phyloP scores from a whole-genome alignment of 169 alveolate genomes.

The Miamiensis avidus region DNA sequence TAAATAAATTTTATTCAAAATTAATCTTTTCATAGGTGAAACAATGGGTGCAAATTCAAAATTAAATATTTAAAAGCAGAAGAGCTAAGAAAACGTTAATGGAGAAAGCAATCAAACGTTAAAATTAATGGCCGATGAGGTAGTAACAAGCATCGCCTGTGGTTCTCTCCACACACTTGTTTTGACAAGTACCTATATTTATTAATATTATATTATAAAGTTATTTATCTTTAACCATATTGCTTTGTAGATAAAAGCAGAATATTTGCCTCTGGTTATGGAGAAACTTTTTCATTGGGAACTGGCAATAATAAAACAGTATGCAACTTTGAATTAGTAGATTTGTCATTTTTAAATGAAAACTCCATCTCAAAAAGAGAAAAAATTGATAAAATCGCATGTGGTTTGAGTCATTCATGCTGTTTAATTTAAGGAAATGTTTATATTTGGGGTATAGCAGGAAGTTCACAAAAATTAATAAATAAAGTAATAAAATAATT shows the following conservation, averaged over 20 bases:
- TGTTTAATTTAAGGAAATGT: slow-evolving; percentile 61
- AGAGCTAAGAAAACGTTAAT: too few species aligned
- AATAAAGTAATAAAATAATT: slow-evolving; percentile 18
- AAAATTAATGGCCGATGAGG: slow-evolving; percentile 53
- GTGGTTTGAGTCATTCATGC: slow-evolving; percentile 71
- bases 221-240: not conserved
- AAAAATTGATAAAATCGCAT: slow-evolving; percentile 58
- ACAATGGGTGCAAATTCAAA: too few species aligned
- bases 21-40: too few species aligned
- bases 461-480: slow-evolving; percentile 9
- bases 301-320: slow-evolving; percentile 65
- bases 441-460: slow-evolving; percentile 59
- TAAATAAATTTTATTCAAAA: too few species aligned
- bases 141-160: slow-evolving; percentile 66
- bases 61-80: too few species aligned
- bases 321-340: slow-evolving; percentile 49
- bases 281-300: slow-evolving; percentile 73
- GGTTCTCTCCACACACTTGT: slow-evolving; percentile 79
- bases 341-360: slow-evolving; percentile 12
- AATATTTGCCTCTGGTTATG: slow-evolving; percentile 79
- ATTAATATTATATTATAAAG: not conserved
- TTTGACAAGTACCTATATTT: slow-evolving; percentile 37
- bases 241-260: slow-evolving; percentile 47
- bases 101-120: too few species aligned
- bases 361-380: slow-evolving; percentile 22